phyloP scores from a whole-genome alignment of 2,329 filamentous ascomycete genomes.

The Plenodomus biglobosus region DNA sequence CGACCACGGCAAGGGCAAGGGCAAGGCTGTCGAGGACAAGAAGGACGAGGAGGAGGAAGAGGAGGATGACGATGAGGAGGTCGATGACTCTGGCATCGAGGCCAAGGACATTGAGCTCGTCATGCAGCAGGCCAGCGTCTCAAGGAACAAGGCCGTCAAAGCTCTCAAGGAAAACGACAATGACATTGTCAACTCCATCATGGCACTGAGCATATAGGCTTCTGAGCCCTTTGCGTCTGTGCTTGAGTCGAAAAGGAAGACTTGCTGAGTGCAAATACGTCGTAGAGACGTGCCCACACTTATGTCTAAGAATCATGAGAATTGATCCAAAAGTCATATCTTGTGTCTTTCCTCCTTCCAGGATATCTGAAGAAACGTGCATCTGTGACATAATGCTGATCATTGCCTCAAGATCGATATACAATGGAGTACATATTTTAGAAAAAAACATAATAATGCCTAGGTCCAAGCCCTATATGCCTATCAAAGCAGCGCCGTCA shows the following conservation, averaged over 20 bases:
- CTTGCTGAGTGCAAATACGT: slow-evolving; percentile 16
- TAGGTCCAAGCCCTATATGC: too few species aligned
- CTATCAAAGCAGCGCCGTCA: too few species aligned
- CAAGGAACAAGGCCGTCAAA: slow-evolving; percentile 97
- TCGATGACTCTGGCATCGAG: slow-evolving; percentile 91
- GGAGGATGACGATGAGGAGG: slow-evolving; percentile 93
- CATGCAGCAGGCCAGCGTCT: slow-evolving; percentile 96
- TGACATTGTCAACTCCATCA: slow-evolving; percentile 99
- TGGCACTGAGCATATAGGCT: slow-evolving; percentile 71
- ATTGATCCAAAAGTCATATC: not conserved
- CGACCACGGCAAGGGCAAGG: slow-evolving; percentile 65
- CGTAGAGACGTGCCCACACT: slow-evolving; percentile 15
- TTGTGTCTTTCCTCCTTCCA: not conserved
- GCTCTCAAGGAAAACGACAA: slow-evolving; percentile 99
- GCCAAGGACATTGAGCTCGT: slow-evolving; percentile 99
- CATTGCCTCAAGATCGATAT: not conserved
- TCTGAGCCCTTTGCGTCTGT: slow-evolving; percentile 9
- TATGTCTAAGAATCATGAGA: slow-evolving; percentile 26
- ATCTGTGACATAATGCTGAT: not conserved
- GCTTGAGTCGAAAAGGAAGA: slow-evolving; percentile 17
- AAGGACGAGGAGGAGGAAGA: slow-evolving; percentile 59
- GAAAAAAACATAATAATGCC: too few species aligned
- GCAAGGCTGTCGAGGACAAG: slow-evolving; percentile 67
- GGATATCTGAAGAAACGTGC: not conserved
- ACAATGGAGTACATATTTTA: not conserved